Percentiles rank a stretch among this genome's conserved stretches.
phyloP scores from a whole-genome alignment of 2,329 filamentous ascomycete species.

The Fusarium newnesense region DNA sequence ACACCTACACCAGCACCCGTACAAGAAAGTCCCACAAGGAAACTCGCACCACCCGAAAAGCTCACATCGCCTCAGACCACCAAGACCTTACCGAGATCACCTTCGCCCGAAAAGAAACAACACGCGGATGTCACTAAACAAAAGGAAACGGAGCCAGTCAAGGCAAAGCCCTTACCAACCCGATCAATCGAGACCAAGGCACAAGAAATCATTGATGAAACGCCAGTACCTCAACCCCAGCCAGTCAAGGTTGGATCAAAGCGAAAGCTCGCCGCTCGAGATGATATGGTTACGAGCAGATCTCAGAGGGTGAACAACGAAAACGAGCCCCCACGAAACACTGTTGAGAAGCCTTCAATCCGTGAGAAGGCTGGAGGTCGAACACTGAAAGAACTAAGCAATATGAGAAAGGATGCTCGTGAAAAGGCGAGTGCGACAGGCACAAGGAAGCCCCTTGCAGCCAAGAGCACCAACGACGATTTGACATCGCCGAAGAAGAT shows the following conservation, averaged over 20 bases:
- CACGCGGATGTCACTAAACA: not conserved
- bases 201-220: constrained; percentile 10
- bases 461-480: constrained; percentile 70
- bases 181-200: constrained; percentile 12
- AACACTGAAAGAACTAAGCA: constrained; percentile 59
- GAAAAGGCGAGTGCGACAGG: constrained; percentile 46
- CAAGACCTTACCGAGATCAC: constrained; percentile 29
- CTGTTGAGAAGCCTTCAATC: constrained; percentile 44
- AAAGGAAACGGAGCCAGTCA: not conserved
- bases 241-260: constrained; percentile 63
- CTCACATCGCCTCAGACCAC: constrained; percentile 45
- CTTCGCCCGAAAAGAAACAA: constrained; percentile 46
- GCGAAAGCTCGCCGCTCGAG: constrained; percentile 65
- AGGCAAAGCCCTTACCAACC: not conserved
- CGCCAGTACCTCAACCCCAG: constrained; percentile 32
- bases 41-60: constrained; percentile 46
- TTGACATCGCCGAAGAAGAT: constrained; percentile 68
- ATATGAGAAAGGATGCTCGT: constrained; percentile 54
- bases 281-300: constrained; percentile 59
- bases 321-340: constrained; percentile 39
- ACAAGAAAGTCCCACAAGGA: constrained; percentile 41
- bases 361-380: constrained; percentile 52
- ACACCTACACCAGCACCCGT: constrained; percentile 12
- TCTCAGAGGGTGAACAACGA: constrained; percentile 43
- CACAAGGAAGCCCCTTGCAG: constrained; percentile 60